phyloP scores from a whole-genome alignment of 2,329 filamentous ascomycete genomes.

The Dendryphion nanum region DNA sequence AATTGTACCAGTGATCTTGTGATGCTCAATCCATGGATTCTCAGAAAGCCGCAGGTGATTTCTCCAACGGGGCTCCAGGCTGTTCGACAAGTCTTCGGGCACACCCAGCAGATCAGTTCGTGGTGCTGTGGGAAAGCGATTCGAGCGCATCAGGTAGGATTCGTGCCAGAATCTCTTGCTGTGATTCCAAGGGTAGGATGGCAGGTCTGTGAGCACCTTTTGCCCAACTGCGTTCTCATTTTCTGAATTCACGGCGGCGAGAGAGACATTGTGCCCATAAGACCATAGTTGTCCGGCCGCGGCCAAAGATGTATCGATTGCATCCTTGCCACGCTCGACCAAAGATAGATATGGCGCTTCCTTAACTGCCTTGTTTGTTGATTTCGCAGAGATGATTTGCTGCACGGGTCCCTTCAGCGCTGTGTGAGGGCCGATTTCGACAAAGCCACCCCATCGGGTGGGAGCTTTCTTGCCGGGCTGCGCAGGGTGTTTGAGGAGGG shows the following conservation, averaged over 20 bases:
- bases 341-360: conserved; percentile 5
- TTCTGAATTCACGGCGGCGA: conserved; percentile 13
- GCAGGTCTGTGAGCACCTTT: no score
- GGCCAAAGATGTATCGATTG: conserved; percentile 8
- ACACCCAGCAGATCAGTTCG: conserved; percentile 21
- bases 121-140: conserved; percentile 18
- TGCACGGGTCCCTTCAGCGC: conserved; percentile 8
- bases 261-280: conserved; percentile 5
- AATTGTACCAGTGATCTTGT: conserved; percentile 34
- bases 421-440: conserved; percentile 10
- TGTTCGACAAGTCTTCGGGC: conserved; percentile 15
- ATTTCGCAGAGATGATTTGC: conserved; percentile 5
- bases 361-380: conserved; percentile 9
- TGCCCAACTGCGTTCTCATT: no score
- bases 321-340: conserved; percentile 11
- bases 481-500: neutral
- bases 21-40: conserved; percentile 49
- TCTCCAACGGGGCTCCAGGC: conserved; percentile 42
- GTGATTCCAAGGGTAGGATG: conserved; percentile 30
- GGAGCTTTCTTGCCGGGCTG: neutral
- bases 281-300: conserved; percentile 17
- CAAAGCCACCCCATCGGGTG: conserved; percentile 19
- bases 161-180: conserved; percentile 18
- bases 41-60: conserved; percentile 44
- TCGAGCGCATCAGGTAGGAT: conserved; percentile 9